These are phyloP conservation scores for Pseudogymnoascus sp. DNA, from an alignment of 2,329 filamentous ascomycete species.

Conservation along the genomic window DNA sequence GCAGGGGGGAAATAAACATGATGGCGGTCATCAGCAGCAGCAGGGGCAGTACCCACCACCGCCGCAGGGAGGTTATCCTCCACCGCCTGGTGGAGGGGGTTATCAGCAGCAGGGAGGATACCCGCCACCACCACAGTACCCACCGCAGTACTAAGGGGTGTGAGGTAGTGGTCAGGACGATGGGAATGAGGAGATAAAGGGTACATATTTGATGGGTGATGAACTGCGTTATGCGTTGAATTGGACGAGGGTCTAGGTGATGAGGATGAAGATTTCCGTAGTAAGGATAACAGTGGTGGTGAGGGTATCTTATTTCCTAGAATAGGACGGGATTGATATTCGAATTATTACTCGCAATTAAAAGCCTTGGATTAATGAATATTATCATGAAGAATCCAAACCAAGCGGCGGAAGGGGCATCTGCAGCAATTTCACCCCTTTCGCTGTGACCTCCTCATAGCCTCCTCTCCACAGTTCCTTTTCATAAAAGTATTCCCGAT, in stretches of 20 bases:
- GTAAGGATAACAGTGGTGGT: not conserved
- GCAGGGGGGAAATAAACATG: not conserved
- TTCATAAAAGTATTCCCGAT: not conserved
- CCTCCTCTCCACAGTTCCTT: not conserved
- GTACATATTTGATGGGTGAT: not conserved
- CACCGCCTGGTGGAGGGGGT: not conserved
- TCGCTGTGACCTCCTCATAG: not conserved
- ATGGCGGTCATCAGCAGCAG: not conserved
- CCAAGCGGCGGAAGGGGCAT: not conserved
- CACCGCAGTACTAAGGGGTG: not conserved
- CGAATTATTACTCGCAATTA: not conserved
- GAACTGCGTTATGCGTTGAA: not conserved
- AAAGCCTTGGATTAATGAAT: not conserved
- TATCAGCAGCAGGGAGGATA: not conserved
- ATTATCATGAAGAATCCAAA: not conserved
- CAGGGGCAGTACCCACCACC: not conserved
- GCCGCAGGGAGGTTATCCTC: not conserved
- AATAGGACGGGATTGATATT: not conserved
- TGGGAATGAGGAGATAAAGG: not conserved
- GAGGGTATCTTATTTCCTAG: not conserved
- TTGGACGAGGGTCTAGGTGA: not conserved
- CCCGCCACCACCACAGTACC: not conserved
- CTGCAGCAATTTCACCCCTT: not conserved
- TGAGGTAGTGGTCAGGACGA: not conserved
- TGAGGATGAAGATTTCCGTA: not conserved